These are phyloP conservation scores for Penicillium fimorum DNA, from an alignment of 495 filamentous ascomycete species.

Conservation along the genomic window DNA sequence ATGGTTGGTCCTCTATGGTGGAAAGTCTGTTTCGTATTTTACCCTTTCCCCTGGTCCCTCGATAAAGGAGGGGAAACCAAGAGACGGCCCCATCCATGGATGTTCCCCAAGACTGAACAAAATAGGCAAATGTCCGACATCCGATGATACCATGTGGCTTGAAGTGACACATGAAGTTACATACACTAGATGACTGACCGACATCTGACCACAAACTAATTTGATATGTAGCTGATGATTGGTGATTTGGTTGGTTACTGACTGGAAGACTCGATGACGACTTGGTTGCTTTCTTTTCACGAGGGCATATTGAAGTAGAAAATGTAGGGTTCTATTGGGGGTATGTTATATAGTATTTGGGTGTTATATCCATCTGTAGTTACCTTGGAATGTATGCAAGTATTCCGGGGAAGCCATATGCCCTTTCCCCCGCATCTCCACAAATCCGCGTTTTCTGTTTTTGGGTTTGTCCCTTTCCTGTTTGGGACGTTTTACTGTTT, in stretches of 20 bases:
- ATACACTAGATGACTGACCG: constrained; percentile 11
- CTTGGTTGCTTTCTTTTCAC: background rate
- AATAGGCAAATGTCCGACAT: constrained; percentile 10
- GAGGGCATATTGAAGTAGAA: background rate
- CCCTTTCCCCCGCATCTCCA: constrained; percentile 16
- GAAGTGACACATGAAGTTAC: constrained; percentile 21
- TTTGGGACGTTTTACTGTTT: background rate
- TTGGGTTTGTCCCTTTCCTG: background rate
- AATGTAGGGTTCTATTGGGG: background rate
- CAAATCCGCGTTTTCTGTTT: background rate
- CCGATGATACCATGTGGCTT: constrained; percentile 31
- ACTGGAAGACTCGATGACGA: background rate
- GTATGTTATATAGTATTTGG: background rate
- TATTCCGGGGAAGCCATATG: background rate
- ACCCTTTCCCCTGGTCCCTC: background rate
- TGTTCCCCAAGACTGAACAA: background rate
- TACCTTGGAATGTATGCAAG: no score
- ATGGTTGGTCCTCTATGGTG: background rate
- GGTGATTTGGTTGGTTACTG: background rate
- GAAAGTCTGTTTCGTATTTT: constrained; percentile 3
- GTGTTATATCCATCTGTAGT: background rate
- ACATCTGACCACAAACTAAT: constrained; percentile 3
- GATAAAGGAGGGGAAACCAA: background rate
- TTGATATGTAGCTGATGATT: constrained; percentile 3
- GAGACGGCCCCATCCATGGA: background rate